phyloP scores from a whole-genome alignment of 164 flowering plant genomes.

The Chimonanthus salicifolius region DNA sequence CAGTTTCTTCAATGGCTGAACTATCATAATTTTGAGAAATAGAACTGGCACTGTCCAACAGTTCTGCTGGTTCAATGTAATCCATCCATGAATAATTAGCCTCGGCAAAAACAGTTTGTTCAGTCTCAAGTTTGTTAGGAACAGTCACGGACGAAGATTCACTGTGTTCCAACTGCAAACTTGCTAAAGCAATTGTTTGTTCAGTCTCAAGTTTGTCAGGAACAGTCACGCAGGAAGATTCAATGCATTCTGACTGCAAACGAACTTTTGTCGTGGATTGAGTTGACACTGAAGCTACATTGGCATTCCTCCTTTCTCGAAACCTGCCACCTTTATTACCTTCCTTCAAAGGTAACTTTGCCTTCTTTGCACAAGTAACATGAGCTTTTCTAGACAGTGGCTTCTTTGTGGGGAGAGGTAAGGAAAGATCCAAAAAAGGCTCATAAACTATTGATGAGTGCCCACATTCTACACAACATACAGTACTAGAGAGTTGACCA shows the following conservation, averaged over 20 bases:
- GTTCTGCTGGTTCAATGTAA: constrained; percentile 10
- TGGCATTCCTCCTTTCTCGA: constrained; percentile 35
- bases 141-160: constrained; percentile 6
- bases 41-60: constrained; percentile 13
- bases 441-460: constrained; percentile 81
- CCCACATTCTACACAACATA: constrained; percentile 76
- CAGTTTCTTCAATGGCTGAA: constrained; percentile 13
- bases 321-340: constrained; percentile 40
- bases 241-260: constrained; percentile 21
- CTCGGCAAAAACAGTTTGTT: background rate
- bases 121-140: background rate
- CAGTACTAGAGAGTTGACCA: constrained; percentile 81
- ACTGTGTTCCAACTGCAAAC: constrained; percentile 12
- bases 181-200: background rate
- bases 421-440: constrained; percentile 86
- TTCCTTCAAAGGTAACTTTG: constrained; percentile 44
- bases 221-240: constrained; percentile 20
- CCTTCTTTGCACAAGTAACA: constrained; percentile 43
- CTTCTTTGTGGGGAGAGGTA: constrained; percentile 80
- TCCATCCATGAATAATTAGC: constrained; percentile 21
- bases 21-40: constrained; percentile 17
- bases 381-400: constrained; percentile 41
- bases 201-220: constrained; percentile 17
- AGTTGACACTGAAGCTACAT: constrained; percentile 14
- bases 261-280: constrained; percentile 16